Conservation (phyloP, 306 rosid genomes). For the Senna siamea region DNA sequence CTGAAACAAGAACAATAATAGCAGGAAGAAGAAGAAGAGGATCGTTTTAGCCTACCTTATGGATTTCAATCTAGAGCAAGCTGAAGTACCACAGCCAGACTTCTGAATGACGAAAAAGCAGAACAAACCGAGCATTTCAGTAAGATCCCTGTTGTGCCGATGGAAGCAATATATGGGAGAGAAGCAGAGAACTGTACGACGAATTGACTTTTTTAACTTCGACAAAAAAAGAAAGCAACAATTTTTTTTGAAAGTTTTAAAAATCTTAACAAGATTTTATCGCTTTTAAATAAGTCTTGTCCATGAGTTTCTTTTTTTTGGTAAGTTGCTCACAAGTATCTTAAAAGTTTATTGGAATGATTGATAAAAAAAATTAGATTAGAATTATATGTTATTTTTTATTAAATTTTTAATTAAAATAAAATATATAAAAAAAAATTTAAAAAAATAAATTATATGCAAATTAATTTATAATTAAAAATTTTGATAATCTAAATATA, state of each 20-base stretch:
- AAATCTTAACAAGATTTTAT: too few species aligned
- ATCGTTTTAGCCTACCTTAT: slow-evolving; percentile 1
- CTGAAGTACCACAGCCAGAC: neutral
- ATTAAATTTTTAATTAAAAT: too few species aligned
- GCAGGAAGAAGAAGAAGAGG: slow-evolving; percentile 17
- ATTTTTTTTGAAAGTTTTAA: slow-evolving; percentile 17
- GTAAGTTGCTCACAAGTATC: too few species aligned
- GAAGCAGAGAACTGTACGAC: slow-evolving; percentile 7
- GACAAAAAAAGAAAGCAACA: neutral
- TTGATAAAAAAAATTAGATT: too few species aligned
- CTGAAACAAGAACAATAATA: slow-evolving; percentile 24
- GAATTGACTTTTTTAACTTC: slow-evolving; percentile 36
- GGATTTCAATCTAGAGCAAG: slow-evolving; percentile 1
- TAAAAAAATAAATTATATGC: too few species aligned
- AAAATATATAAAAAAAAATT: too few species aligned
- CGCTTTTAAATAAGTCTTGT: too few species aligned
- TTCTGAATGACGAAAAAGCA: slow-evolving; percentile 12
- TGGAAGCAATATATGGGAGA: neutral
- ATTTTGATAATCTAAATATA: too few species aligned
- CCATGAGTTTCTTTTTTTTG: too few species aligned
- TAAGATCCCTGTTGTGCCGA: slow-evolving; percentile 33
- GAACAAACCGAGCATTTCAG: neutral
- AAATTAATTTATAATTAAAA: too few species aligned
- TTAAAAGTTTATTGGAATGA: too few species aligned
- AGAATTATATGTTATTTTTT: too few species aligned